Evolutionary conservation across 2,329 filamentous ascomycete genomes (phyloP).

Genomic region (Apiospora hydei): DNA sequence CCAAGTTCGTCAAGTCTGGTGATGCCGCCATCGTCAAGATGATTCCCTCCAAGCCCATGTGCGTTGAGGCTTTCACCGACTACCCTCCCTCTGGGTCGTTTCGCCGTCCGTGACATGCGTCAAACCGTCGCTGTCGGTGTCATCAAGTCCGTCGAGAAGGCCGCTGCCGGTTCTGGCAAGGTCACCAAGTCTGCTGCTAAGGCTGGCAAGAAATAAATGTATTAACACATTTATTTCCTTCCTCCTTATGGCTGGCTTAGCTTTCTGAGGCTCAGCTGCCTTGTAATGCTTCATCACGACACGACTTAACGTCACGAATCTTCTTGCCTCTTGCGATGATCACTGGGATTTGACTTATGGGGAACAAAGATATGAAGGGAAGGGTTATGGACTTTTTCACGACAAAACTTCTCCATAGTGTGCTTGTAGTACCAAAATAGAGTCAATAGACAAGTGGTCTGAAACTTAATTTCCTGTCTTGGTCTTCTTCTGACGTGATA

Average conservation of each 20-base stretch:
- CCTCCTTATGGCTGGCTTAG: constrained; percentile 21
- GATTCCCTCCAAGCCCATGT: constrained; percentile 99
- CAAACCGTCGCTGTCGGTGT: constrained; percentile 92
- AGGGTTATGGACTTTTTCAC: constrained; percentile 44
- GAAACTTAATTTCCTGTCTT: not conserved
- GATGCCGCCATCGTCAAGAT: constrained; percentile 99
- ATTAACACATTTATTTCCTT: constrained; percentile 29
- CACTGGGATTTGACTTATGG: constrained; percentile 50
- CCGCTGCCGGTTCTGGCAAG: constrained; percentile 64
- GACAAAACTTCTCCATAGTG: constrained; percentile 52
- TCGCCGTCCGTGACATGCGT: constrained; percentile 99
- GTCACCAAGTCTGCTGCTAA: constrained; percentile 77
- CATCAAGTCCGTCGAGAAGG: constrained; percentile 86
- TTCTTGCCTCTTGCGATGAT: constrained; percentile 50
- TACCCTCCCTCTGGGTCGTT: constrained; percentile 99
- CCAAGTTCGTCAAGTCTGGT: constrained; percentile 99
- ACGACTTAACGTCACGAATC: constrained; percentile 41
- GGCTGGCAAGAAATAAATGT: constrained; percentile 75
- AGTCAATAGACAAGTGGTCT: constrained; percentile 45
- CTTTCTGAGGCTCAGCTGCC: constrained; percentile 23
- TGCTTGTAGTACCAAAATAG: constrained; percentile 56
- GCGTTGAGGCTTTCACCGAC: constrained; percentile 99
- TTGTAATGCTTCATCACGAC: constrained; percentile 34
- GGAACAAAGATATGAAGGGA: constrained; percentile 51
- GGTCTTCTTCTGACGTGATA: not conserved